Percentiles rank a stretch among this genome's conserved stretches.
phyloP scores from a whole-genome alignment of 306 rosid species.

The Inga laurina region DNA sequence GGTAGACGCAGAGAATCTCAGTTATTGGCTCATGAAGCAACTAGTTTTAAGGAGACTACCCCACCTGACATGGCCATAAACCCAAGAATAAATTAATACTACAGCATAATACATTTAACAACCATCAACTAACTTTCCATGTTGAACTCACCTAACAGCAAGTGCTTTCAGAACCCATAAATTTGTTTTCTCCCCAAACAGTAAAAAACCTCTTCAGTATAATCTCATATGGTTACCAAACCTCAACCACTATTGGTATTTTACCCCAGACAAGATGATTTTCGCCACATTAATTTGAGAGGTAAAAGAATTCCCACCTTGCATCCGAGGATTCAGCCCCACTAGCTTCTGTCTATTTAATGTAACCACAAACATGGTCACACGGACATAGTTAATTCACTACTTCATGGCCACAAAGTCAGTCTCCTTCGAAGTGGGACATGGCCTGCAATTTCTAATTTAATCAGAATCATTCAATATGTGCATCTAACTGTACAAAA shows the following conservation, averaged over 20 bases:
- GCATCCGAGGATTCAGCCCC: slow-evolving; percentile 23
- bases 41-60: not conserved
- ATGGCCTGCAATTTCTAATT: slow-evolving; percentile 1
- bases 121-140: not conserved
- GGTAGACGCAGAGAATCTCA: not conserved
- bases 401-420: slow-evolving; percentile 32
- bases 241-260: not conserved
- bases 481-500: slow-evolving; percentile 18
- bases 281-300: not conserved
- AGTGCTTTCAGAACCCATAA: not conserved
- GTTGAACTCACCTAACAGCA: not conserved
- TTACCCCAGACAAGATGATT: not conserved
- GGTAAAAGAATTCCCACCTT: not conserved
- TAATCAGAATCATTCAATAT: slow-evolving; percentile 3
- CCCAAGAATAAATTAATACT: not conserved
- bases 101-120: not conserved
- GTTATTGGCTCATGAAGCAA: not conserved
- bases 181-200: not conserved
- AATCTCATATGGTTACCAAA: not conserved
- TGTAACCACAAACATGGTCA: slow-evolving; percentile 20
- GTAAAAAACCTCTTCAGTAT: not conserved
- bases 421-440: slow-evolving; percentile 24
- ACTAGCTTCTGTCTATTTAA: slow-evolving; percentile 31
- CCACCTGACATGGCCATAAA: not conserved
- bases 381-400: not conserved